These are phyloP conservation scores for Kingdonia uniflora DNA, from an alignment of 164 flowering plant species.

Conservation along the genomic window DNA sequence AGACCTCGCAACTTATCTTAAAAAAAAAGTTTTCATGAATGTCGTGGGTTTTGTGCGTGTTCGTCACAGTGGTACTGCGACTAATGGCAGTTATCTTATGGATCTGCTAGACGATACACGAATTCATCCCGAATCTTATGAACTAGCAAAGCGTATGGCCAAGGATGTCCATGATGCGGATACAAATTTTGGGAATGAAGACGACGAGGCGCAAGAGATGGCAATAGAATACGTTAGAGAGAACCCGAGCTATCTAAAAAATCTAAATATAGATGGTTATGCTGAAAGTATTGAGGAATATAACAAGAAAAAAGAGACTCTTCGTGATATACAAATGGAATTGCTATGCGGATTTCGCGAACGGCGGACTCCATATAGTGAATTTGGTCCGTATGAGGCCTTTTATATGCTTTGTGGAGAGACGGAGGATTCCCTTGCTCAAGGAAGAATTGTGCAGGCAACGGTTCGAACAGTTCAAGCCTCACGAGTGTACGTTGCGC, in stretches of 20 bases:
- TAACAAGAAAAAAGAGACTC: slow-evolving; percentile 43
- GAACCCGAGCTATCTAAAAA: slow-evolving; percentile 43
- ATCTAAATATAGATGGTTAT: slow-evolving; percentile 39
- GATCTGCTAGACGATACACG: slow-evolving; percentile 93
- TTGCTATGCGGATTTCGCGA: slow-evolving; percentile 81
- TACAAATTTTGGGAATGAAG: slow-evolving; percentile 56
- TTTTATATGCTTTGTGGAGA: slow-evolving; percentile 91
- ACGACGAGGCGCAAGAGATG: slow-evolving; percentile 77
- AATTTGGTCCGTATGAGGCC: slow-evolving; percentile 77
- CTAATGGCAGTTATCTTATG: slow-evolving; percentile 59
- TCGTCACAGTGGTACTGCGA: slow-evolving; percentile 78
- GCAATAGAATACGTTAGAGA: slow-evolving; percentile 88
- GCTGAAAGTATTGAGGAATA: slow-evolving; percentile 23
- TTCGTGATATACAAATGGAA: slow-evolving; percentile 62
- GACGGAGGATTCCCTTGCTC: slow-evolving; percentile 71
- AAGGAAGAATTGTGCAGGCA: slow-evolving; percentile 80
- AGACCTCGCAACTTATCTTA: slow-evolving; percentile 62
- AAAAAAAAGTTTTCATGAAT: slow-evolving; percentile 78
- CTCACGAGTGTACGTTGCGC: slow-evolving; percentile 49
- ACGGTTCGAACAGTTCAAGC: slow-evolving; percentile 74
- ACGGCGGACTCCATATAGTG: slow-evolving; percentile 56
- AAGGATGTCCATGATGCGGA: slow-evolving; percentile 56
- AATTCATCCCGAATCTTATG: slow-evolving; percentile 94
- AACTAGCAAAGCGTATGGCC: slow-evolving; percentile 77
- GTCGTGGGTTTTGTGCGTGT: slow-evolving; percentile 90